A percentile compares a stretch with the other conserved stretches of the same genome.
These are phyloP conservation scores for Harringtonia aguacate DNA, from an alignment of 2,329 filamentous ascomycete species.

Conservation along the genomic window DNA sequence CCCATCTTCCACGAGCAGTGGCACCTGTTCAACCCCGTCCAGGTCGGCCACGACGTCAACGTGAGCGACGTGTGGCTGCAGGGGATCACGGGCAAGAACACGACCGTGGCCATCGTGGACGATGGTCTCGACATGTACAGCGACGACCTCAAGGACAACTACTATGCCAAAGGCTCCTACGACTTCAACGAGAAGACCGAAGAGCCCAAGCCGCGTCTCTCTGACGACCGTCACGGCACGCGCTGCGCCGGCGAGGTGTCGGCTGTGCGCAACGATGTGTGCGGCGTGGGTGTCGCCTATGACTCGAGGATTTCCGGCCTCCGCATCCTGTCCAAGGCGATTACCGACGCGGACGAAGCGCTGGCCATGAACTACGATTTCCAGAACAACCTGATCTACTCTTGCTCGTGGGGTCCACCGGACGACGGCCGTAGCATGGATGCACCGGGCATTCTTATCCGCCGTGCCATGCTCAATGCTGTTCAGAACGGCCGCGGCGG, in stretches of 20 bases:
- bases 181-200: constrained; percentile 85
- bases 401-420: constrained; percentile 95
- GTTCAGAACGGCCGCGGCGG: constrained; percentile 78
- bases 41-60: constrained; percentile 85
- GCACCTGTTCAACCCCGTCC: constrained; percentile 80
- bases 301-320: constrained; percentile 84
- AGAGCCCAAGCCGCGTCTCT: constrained; percentile 71
- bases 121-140: constrained; percentile 96
- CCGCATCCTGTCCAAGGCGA: constrained; percentile 82
- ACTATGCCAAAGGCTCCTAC: constrained; percentile 84
- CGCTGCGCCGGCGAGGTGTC: constrained; percentile 90
- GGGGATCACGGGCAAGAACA: constrained; percentile 80
- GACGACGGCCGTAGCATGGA: constrained; percentile 95
- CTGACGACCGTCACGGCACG: constrained; percentile 84
- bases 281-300: constrained; percentile 92
- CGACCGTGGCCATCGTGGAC: constrained; percentile 88
- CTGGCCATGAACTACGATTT: constrained; percentile 85
- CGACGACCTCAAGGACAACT: constrained; percentile 83
- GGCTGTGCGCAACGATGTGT: constrained; percentile 84
- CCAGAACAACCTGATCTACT: constrained; percentile 92
- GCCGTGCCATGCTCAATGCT: constrained; percentile 82
- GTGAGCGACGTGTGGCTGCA: constrained; percentile 90
- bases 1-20: constrained; percentile 92
- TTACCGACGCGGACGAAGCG: constrained; percentile 87
- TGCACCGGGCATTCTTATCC: constrained; percentile 78